Base-by-base conservation (phyloP, 2,329 filamentous ascomycete species). In the Alternaria sp. region DNA sequence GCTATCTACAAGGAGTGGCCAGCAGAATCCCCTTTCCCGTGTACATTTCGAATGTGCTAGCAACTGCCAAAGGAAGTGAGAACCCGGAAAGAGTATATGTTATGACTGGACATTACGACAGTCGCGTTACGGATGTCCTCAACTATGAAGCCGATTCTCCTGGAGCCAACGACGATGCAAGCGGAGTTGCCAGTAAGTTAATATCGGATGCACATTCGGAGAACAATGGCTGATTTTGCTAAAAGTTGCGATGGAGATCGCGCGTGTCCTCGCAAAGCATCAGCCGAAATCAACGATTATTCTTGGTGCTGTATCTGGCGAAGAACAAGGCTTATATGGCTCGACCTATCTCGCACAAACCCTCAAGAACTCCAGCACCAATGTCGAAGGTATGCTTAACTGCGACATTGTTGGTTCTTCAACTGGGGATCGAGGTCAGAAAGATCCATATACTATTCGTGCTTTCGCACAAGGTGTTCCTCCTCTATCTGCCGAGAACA, bases 111-210 rank as follows among this genome's bases (percentile, higher is more conserved):
- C 85, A 87, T 66, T 87, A 87, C 70, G 86, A 88, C 65, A 83
- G 79, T 54, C 79, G 86, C 12, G 80, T 82, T 3, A 81, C 83
- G 1, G 80, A 88, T 62, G 71, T 84, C 0, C 73, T 84, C 52
- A 81, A 88, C 71, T 86, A 83, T 63, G 80, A 80, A 14, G 78
- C 78, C 34, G 84, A 87, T 64, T 82, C 85, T 2, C 86, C 86
- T 0, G 86, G 86, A 2, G 85, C 86, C 0, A 85, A 87, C 60
- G 86, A 88, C 67, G 85, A 88, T 68, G 86, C 84, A 0, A 85
- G 81, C 6, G 85, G 85, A 2, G 84, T 86, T 12, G 83, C 85
- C 2, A 76, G 76, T 79, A 68, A 28, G 71, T 67, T 18, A 28
- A 14, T 7, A n/a, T 3, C 3, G 9, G 1, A 52, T 20, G 2